phyloP scores from a whole-genome alignment of 2,329 filamentous ascomycete species.

The Cladosporium sp. region DNA sequence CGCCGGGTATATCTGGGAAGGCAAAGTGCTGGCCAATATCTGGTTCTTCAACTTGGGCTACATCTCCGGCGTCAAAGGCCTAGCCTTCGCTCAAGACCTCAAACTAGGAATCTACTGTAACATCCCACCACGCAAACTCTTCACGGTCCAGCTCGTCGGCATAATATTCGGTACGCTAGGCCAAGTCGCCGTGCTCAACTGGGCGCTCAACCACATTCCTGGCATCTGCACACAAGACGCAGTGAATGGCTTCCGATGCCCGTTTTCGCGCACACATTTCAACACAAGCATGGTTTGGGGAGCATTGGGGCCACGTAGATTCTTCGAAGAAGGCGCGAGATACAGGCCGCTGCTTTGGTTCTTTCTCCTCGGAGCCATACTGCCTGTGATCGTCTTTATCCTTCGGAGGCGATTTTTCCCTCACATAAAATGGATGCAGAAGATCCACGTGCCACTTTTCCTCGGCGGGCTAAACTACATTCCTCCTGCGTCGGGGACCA shows the following conservation, averaged over 20 bases:
- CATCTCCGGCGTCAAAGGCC: conserved; percentile 31
- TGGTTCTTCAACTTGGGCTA: conserved; percentile 27
- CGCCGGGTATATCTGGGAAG: conserved; percentile 46
- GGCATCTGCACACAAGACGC: conserved; percentile 34
- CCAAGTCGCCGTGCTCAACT: too few species aligned
- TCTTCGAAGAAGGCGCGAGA: conserved; percentile 26
- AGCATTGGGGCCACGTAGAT: conserved; percentile 45
- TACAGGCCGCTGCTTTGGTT: too few species aligned
- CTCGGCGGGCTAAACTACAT: conserved; percentile 59
- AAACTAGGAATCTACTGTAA: conserved; percentile 38
- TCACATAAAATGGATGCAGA: conserved; percentile 21
- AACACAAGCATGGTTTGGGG: conserved; percentile 40
- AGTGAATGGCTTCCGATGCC: conserved; percentile 45
- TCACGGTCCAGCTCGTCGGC: conserved; percentile 27
- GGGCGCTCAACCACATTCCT: too few species aligned
- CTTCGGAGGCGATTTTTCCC: conserved; percentile 31
- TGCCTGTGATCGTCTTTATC: too few species aligned
- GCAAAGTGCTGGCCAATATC: conserved; percentile 35
- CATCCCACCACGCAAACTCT: conserved; percentile 42
- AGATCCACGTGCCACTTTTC: conserved; percentile 57
- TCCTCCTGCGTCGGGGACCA: conserved; percentile 75
- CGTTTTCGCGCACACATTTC: conserved; percentile 44
- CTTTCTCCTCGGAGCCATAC: too few species aligned
- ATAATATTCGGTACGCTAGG: too few species aligned
- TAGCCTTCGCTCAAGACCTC: conserved; percentile 31